Conservation (phyloP, 2,329 filamentous ascomycete genomes). For the Hypomyces rosellus region DNA sequence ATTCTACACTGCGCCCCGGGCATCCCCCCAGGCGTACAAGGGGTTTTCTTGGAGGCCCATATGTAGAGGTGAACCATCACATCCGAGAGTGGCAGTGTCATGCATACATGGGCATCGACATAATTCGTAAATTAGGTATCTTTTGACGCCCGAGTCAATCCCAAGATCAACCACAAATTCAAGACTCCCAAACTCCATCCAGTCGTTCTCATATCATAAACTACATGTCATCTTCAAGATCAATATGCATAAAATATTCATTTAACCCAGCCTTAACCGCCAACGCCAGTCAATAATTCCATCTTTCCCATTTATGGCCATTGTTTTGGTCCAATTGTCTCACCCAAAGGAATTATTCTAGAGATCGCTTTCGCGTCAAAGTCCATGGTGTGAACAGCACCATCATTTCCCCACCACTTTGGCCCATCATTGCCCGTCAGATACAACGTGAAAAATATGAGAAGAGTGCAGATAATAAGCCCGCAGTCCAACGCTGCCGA, state of each 20-base stretch:
- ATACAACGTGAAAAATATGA: constrained; percentile 64
- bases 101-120: not conserved
- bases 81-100: no score
- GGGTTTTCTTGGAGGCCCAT: no score
- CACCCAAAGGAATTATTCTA: constrained; percentile 33
- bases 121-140: not conserved
- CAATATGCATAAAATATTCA: not conserved
- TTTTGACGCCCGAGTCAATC: not conserved
- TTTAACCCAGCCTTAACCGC: no score
- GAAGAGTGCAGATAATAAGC: constrained; percentile 57
- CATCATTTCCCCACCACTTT: constrained; percentile 57
- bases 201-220: constrained; percentile 5
- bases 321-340: constrained; percentile 45
- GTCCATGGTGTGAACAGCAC: constrained; percentile 42
- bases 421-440: constrained; percentile 51
- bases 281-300: constrained; percentile 5
- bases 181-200: constrained; percentile 13
- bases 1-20: no score
- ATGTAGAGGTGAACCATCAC: no score
- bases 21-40: no score
- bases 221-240: not conserved
- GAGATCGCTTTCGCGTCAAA: constrained; percentile 37
- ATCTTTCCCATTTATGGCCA: constrained; percentile 32
- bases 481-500: constrained; percentile 66
- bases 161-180: not conserved